Conservation (phyloP, 108 stramenopile species). For the Aurantiochytrium sp. region DNA sequence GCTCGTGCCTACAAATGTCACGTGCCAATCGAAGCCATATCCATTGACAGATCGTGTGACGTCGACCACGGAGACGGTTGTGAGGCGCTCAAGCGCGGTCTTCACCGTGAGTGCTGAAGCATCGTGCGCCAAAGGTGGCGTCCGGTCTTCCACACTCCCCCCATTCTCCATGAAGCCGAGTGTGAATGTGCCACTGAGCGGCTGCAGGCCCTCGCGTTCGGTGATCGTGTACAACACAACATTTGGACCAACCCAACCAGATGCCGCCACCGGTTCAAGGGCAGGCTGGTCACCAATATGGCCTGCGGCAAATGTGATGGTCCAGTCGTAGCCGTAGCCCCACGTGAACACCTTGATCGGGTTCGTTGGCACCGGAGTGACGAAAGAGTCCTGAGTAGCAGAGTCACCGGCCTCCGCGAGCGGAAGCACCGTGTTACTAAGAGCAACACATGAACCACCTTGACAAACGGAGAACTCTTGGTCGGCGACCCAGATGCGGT, state of each 20-base stretch:
- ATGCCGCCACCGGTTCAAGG: constrained; percentile 49
- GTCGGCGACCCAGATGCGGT: constrained; percentile 38
- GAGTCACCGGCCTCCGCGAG: background rate
- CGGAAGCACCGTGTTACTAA: constrained; percentile 24
- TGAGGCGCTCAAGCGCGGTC: constrained; percentile 55
- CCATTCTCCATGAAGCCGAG: constrained; percentile 40
- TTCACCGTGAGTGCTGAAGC: constrained; percentile 57
- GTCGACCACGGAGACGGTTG: constrained; percentile 54
- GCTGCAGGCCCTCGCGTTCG: constrained; percentile 52
- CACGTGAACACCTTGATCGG: constrained; percentile 53
- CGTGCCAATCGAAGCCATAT: constrained; percentile 69
- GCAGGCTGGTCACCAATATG: constrained; percentile 62
- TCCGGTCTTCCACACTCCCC: constrained; percentile 31
- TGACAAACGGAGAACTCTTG: constrained; percentile 38
- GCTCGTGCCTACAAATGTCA: constrained; percentile 60
- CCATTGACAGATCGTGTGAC: constrained; percentile 61
- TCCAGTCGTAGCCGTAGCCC: constrained; percentile 71
- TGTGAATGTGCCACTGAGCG: constrained; percentile 62
- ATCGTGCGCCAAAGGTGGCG: constrained; percentile 54
- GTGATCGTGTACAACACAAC: constrained; percentile 47
- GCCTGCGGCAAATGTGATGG: constrained; percentile 52
- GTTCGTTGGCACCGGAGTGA: constrained; percentile 31
- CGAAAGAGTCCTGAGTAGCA: background rate
- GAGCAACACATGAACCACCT: background rate
- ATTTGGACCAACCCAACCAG: constrained; percentile 68